Percentiles rank a stretch among this genome's conserved stretches.
phyloP scores from a whole-genome alignment of 2,329 filamentous ascomycete genomes.

The Fusarium devonianum region DNA sequence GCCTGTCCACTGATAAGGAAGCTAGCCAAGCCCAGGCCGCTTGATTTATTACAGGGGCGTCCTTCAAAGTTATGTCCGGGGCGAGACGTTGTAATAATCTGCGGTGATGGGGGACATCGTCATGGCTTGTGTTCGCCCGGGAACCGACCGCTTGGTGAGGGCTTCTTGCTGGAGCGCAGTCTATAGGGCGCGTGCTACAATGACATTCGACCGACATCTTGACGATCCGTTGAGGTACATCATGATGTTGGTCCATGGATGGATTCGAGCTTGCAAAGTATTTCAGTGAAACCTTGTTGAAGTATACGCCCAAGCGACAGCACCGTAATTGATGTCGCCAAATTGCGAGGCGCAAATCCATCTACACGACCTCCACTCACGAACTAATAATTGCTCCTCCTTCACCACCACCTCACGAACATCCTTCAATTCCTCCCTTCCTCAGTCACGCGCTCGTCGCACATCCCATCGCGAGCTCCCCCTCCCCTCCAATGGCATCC shows the following conservation, averaged over 20 bases:
- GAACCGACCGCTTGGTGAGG: slow-evolving; percentile 22
- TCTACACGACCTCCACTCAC: slow-evolving; percentile 7
- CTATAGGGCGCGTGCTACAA: slow-evolving; percentile 13
- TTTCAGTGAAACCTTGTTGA: no score
- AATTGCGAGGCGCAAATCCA: background rate
- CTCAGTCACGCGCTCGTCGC: slow-evolving; percentile 1
- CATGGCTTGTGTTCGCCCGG: slow-evolving; percentile 22
- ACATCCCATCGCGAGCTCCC: slow-evolving; percentile 3
- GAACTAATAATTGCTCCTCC: no score
- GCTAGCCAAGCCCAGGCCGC: background rate
- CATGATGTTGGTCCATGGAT: no score
- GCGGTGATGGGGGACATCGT: background rate
- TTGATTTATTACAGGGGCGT: background rate
- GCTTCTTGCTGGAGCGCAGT: slow-evolving; percentile 4
- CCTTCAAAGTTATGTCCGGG: no score
- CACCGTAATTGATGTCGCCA: background rate
- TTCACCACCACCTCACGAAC: slow-evolving; percentile 1
- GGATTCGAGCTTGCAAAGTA: no score
- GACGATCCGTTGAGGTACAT: slow-evolving; percentile 8
- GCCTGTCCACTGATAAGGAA: slow-evolving; percentile 7
- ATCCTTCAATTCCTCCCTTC: background rate
- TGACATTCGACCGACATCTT: slow-evolving; percentile 11
- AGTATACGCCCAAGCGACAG: no score
- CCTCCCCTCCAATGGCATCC: slow-evolving; percentile 36
- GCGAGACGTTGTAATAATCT: no score